These are phyloP conservation scores for Tricholoma terreum DNA, from an alignment of 768 basidiomycete genomes.

Conservation along the genomic window DNA sequence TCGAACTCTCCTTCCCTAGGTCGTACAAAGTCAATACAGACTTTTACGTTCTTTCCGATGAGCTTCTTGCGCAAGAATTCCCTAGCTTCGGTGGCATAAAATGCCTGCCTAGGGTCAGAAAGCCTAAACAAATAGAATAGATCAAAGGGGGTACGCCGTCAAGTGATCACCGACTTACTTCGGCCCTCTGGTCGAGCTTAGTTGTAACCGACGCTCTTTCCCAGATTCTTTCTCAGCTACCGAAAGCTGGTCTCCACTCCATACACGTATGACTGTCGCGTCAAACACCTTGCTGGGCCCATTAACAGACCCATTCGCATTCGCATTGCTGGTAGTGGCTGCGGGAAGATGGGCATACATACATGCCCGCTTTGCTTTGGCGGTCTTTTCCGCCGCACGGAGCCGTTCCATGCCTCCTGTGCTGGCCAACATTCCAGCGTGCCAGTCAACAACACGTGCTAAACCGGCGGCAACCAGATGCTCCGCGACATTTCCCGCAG, in stretches of 20 bases:
- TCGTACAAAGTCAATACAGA: slow-evolving; percentile 86
- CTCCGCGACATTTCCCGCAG: slow-evolving; percentile 92
- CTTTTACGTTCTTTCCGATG: slow-evolving; percentile 84
- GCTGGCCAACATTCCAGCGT: slow-evolving; percentile 88
- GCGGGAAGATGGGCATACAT: slow-evolving; percentile 62
- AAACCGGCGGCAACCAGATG: slow-evolving; percentile 81
- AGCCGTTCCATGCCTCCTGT: slow-evolving; percentile 86
- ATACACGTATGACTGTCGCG: slow-evolving; percentile 78
- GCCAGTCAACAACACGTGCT: slow-evolving; percentile 95
- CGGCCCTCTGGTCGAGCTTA: slow-evolving; percentile 86
- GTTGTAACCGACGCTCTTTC: slow-evolving; percentile 79
- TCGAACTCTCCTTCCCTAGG: slow-evolving; percentile 92
- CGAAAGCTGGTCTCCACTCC: slow-evolving; percentile 91
- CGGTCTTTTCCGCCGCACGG: slow-evolving; percentile 76
- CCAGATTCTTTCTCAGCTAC: slow-evolving; percentile 68
- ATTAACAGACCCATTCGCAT: slow-evolving; percentile 41
- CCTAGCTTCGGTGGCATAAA: slow-evolving; percentile 87
- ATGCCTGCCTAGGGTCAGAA: slow-evolving; percentile 82
- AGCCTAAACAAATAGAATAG: slow-evolving; percentile 41
- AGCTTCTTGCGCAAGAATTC: slow-evolving; percentile 91
- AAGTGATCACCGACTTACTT: slow-evolving; percentile 44
- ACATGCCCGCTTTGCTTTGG: slow-evolving; percentile 69
- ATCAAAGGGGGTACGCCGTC: neutral
- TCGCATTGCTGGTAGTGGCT: slow-evolving; percentile 40
- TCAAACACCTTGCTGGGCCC: slow-evolving; percentile 63